phyloP scores from a whole-genome alignment of 352 stramenopile genomes.

The Phytophthora meadii region DNA sequence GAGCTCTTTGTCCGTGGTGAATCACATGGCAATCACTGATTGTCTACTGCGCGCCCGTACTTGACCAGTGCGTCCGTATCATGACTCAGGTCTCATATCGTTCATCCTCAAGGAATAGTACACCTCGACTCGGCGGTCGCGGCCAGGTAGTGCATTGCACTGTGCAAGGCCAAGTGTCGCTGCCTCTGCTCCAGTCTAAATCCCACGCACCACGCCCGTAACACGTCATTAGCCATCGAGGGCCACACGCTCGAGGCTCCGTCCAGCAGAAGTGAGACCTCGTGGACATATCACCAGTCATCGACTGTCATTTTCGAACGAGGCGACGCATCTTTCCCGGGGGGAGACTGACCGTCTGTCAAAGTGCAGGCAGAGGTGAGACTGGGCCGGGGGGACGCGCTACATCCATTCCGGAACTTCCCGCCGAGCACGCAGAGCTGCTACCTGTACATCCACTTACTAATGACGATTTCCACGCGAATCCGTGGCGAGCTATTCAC shows the following conservation, averaged over 20 bases:
- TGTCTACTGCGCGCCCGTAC: neutral
- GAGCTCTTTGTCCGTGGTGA: no score
- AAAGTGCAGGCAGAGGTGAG: neutral
- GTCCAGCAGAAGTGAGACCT: neutral
- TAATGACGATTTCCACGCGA: slow-evolving; percentile 38
- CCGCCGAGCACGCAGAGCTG: slow-evolving; percentile 16
- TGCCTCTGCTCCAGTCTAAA: no score
- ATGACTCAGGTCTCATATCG: slow-evolving; percentile 35
- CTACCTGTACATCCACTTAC: slow-evolving; percentile 2
- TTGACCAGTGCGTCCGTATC: slow-evolving; percentile 14
- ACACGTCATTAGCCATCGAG: slow-evolving; percentile 29
- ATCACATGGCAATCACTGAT: no score
- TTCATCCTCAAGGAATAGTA: slow-evolving; percentile 21
- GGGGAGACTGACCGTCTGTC: slow-evolving; percentile 8
- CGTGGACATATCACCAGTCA: slow-evolving; percentile 28
- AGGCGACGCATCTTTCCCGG: slow-evolving; percentile 13
- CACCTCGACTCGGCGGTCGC: neutral
- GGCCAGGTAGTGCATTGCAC: neutral
- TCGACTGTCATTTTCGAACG: slow-evolving; percentile 20
- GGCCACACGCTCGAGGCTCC: slow-evolving; percentile 7
- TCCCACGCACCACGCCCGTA: slow-evolving; percentile 18
- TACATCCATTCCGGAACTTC: slow-evolving; percentile 28
- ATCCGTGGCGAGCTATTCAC: slow-evolving; percentile 38
- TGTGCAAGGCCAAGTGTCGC: no score
- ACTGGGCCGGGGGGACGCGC: neutral